phyloP scores from a whole-genome alignment of 257 asterid species.

The Salvia rosmarinus region DNA sequence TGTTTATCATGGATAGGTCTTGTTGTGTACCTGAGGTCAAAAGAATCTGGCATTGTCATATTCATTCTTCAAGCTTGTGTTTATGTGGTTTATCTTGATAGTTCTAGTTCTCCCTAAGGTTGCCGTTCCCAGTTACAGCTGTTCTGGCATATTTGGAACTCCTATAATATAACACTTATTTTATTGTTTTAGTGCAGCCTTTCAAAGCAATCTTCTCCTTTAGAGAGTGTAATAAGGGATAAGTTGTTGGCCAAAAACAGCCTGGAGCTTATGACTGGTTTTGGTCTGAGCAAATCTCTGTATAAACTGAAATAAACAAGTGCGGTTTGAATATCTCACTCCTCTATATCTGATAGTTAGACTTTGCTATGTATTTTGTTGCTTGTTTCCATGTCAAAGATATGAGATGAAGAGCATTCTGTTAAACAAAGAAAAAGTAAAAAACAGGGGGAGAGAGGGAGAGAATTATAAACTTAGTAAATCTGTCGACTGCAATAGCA shows the following conservation, averaged over 20 bases:
- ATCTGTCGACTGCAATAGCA: too few relatives aligned
- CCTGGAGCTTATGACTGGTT: conserved; percentile 86
- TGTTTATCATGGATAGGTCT: background rate
- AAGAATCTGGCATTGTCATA: conserved; percentile 16
- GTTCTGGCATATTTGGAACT: conserved; percentile 19
- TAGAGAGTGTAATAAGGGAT: conserved; percentile 78
- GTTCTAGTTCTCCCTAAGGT: conserved; percentile 2
- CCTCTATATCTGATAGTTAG: conserved; percentile 27
- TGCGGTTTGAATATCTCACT: conserved; percentile 57
- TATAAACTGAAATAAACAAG: conserved; percentile 89
- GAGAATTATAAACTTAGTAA: too few relatives aligned
- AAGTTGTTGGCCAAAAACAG: conserved; percentile 66
- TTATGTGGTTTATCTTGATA: conserved; percentile 29
- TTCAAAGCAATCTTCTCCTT: conserved; percentile 75
- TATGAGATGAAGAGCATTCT: conserved; percentile 3
- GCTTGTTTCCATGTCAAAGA: conserved; percentile 11
- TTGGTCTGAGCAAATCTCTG: conserved; percentile 75
- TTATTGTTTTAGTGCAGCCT: conserved; percentile 54
- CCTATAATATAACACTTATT: conserved; percentile 33
- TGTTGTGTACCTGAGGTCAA: conserved; percentile 25
- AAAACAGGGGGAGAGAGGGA: too few relatives aligned
- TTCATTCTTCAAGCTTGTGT: background rate
- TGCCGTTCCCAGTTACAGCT: conserved; percentile 29
- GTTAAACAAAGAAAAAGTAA: too few relatives aligned
- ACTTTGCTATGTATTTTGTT: conserved; percentile 6